Base-by-base conservation (phyloP, 345 rosid genomes). In the Aquilaria malaccensis region DNA sequence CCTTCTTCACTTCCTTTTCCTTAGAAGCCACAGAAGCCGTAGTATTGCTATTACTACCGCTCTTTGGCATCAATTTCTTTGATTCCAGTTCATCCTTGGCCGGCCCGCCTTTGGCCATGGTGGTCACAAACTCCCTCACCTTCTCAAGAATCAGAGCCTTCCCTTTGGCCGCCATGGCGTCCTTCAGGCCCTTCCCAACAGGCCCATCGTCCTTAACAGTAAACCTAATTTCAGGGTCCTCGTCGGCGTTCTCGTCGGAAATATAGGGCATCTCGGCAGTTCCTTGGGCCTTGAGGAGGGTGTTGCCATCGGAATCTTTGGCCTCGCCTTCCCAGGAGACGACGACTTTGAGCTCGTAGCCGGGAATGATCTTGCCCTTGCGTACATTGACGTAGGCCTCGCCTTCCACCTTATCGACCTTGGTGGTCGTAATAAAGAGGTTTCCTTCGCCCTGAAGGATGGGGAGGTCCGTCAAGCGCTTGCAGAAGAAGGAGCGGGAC, bases 351-450 rank as follows among this genome's bases (percentile, higher is more conserved):
- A 91, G 72, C 50, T 95, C 99, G 50, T 95, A 95, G 0, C 99
- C 99, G 10, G 99, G 99, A 30, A 95, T 95, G 45, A 95, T 82
- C 69, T 91, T 95, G 2, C 99, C 99, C 72, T 91, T 95, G 0
- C 99, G 76, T 30, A 91, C 73, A 61, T 95, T 95, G 37, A 95
- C 95, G 50, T 95, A 95, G 57, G 99, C 97, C 61, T 95, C 99
- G 32, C 99, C 99, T 2, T 88, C 96, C 2, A 88, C 76, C 47
- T 91, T 86, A 10, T 85, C 99, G 59, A 95, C 64, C 70, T 81
- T 83, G 43, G 65, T 82, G 60, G 72, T 75, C 65, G 72, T 85
- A 69, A 91, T 48, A 51, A 70, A 84, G 50, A 91, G 82, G 53
- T 74, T 64, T 10, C 83, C 86, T 60, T 84, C 87, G 71, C 91